Evolutionary conservation across 208 protist species (phyloP).

Genomic region (Kentomonas sorsogonicus): DNA sequence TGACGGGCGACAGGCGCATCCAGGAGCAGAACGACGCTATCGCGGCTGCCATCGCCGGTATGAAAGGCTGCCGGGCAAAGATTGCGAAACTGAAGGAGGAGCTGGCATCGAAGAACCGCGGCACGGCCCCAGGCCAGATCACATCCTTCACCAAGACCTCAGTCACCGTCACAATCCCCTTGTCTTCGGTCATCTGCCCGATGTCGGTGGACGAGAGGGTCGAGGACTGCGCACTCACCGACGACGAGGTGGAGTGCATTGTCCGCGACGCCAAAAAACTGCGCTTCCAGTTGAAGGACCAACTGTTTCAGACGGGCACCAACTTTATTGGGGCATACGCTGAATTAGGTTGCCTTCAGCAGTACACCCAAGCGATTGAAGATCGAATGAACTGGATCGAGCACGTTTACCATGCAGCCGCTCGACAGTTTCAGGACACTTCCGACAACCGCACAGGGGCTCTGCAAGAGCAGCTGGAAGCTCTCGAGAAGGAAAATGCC

Average conservation of each 20-base stretch:
- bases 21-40: slow-evolving; percentile 38
- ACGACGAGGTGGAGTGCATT: slow-evolving; percentile 25
- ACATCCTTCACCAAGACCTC: slow-evolving; percentile 36
- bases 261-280: slow-evolving; percentile 18
- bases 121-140: slow-evolving; percentile 15
- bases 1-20: slow-evolving; percentile 26
- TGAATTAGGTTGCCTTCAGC: slow-evolving; percentile 21
- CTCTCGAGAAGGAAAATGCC: not conserved
- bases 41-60: slow-evolving; percentile 19
- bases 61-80: slow-evolving; percentile 29
- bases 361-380: slow-evolving; percentile 29
- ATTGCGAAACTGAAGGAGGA: slow-evolving; percentile 35
- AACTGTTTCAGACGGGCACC: slow-evolving; percentile 14
- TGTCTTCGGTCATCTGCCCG: slow-evolving; percentile 27
- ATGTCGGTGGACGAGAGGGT: slow-evolving; percentile 20
- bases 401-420: too few species aligned
- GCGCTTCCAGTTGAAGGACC: slow-evolving; percentile 25
- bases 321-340: slow-evolving; percentile 17
- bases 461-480: not conserved
- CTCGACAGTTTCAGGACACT: too few species aligned
- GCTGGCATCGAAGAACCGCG: slow-evolving; percentile 14
- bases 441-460: too few species aligned
- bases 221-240: slow-evolving; percentile 23
- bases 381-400: slow-evolving; percentile 7
- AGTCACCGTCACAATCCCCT: slow-evolving; percentile 23